Conservation (phyloP, 495 filamentous ascomycete genomes). For the Antarctomyces pellizariae region DNA sequence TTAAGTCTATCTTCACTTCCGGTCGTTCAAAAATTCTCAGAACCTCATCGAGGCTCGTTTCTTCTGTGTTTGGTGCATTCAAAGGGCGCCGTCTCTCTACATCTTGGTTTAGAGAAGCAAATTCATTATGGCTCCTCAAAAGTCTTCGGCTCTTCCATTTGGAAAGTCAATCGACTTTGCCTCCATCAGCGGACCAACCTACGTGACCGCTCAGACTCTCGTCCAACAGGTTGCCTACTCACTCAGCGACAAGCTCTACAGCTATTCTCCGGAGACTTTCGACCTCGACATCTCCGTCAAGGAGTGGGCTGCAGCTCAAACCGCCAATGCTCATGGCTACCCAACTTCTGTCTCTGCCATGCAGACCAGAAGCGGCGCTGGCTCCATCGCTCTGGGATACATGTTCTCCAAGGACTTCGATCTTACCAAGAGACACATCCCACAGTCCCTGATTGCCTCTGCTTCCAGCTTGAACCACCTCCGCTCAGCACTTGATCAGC, state of each 20-base stretch:
- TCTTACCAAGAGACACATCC: slow-evolving; percentile 68
- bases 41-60: too few species aligned
- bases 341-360: slow-evolving; percentile 52
- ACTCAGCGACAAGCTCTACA: slow-evolving; percentile 87
- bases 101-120: too few species aligned
- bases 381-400: slow-evolving; percentile 81
- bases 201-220: slow-evolving; percentile 72
- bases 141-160: slow-evolving; percentile 37
- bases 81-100: too few species aligned
- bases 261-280: slow-evolving; percentile 84
- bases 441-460: slow-evolving; percentile 71
- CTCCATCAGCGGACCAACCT: slow-evolving; percentile 67
- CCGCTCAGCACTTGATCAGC: slow-evolving; percentile 66
- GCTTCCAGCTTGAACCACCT: slow-evolving; percentile 61
- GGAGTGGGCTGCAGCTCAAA: slow-evolving; percentile 40
- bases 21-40: too few species aligned
- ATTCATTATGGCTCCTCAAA: too few species aligned
- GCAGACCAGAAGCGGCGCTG: slow-evolving; percentile 75
- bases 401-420: slow-evolving; percentile 94
- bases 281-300: slow-evolving; percentile 64
- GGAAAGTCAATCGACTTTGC: slow-evolving; percentile 30
- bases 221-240: slow-evolving; percentile 90
- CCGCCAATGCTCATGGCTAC: slow-evolving; percentile 62
- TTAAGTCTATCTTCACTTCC: too few species aligned
- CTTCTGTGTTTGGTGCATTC: too few species aligned